These are phyloP conservation scores for Daedalea quercina DNA, from an alignment of 768 basidiomycete species.

Conservation along the genomic window DNA sequence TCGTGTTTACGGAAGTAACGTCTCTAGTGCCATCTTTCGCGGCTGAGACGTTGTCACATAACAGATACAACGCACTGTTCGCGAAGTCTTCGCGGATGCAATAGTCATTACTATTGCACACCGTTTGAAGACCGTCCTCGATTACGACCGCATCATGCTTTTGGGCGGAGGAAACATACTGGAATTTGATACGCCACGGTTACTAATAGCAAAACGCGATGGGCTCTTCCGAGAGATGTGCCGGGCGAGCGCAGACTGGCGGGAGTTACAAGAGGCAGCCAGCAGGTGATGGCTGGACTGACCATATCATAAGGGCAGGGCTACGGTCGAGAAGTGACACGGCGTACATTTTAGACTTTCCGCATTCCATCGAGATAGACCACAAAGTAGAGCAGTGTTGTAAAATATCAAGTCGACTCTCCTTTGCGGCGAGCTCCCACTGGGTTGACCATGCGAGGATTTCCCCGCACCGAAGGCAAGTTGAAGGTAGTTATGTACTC, in stretches of 20 bases:
- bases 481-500: too few species aligned
- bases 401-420: too few species aligned
- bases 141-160: slow-evolving; percentile 72
- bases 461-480: too few species aligned
- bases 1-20: not conserved
- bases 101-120: slow-evolving; percentile 85
- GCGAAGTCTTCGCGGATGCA: slow-evolving; percentile 61
- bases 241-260: slow-evolving; percentile 39
- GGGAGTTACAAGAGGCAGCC: not conserved
- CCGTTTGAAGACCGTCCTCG: slow-evolving; percentile 68
- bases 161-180: slow-evolving; percentile 62
- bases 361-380: too few species aligned
- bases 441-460: too few species aligned
- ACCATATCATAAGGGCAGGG: too few species aligned
- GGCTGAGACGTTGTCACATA: not conserved
- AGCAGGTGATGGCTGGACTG: too few species aligned
- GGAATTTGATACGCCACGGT: slow-evolving; percentile 68
- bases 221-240: slow-evolving; percentile 69
- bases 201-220: slow-evolving; percentile 43
- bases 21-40: not conserved
- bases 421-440: too few species aligned
- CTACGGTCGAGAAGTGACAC: too few species aligned
- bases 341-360: too few species aligned
- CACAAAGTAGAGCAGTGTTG: too few species aligned
- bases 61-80: slow-evolving; percentile 67